phyloP scores from a whole-genome alignment of 1,284 basidiomycete species.

The Phylloporus sp. region DNA sequence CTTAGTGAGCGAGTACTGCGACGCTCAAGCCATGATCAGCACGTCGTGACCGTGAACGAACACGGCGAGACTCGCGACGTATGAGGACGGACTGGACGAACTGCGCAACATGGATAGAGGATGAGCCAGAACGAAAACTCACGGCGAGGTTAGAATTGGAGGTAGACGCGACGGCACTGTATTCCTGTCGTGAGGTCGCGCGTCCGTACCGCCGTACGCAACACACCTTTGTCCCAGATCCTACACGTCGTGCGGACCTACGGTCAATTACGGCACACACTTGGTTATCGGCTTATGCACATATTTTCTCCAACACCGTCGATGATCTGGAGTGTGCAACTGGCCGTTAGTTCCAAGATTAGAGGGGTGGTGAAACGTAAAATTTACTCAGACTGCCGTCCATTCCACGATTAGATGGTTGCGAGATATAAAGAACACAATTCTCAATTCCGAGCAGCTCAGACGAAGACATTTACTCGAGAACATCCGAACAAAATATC shows the following conservation, averaged over 20 bases:
- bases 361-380: no score
- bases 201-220: background rate
- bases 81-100: slow-evolving; percentile 32
- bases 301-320: slow-evolving; percentile 71
- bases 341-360: no score
- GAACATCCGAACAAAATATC: no score
- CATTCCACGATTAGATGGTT: no score
- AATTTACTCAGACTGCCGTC: no score
- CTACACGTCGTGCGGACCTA: slow-evolving; percentile 75
- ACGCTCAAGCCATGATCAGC: slow-evolving; percentile 2
- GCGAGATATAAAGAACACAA: no score
- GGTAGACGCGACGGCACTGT: slow-evolving; percentile 33
- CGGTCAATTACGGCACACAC: slow-evolving; percentile 79
- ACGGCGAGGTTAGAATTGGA: slow-evolving; percentile 28
- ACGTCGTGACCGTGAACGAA: background rate
- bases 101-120: slow-evolving; percentile 23
- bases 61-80: slow-evolving; percentile 24
- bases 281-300: slow-evolving; percentile 77
- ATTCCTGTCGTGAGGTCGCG: slow-evolving; percentile 25
- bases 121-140: no score
- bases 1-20: slow-evolving; percentile 36
- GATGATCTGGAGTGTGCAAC: slow-evolving; percentile 81
- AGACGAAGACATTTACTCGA: no score
- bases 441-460: no score
- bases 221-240: slow-evolving; percentile 71